Percentiles rank a stretch among this genome's conserved stretches.
Conservation (phyloP, 495 filamentous ascomycete genomes). For the Clavariopsis aquatica region DNA sequence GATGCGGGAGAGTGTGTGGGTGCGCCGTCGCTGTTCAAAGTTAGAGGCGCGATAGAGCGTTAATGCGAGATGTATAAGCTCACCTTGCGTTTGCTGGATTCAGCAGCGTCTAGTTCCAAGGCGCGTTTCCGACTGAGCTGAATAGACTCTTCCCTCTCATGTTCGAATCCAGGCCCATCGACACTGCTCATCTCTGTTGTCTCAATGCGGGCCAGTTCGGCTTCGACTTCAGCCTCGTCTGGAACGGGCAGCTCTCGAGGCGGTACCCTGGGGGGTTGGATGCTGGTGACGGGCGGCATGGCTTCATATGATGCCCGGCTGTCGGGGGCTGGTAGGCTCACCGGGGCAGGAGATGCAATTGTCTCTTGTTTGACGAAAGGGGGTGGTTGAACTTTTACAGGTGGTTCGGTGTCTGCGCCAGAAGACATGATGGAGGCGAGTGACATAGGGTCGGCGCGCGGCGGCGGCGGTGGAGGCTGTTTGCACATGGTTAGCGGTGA, state of each 20-base stretch:
- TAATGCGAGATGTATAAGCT: background rate
- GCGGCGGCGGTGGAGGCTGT: conserved; percentile 30
- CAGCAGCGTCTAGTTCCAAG: conserved; percentile 30
- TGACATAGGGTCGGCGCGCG: conserved; percentile 72
- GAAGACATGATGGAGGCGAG: conserved; percentile 83
- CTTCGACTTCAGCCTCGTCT: conserved; percentile 69
- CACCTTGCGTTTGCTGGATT: conserved; percentile 41
- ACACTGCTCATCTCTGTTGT: conserved; percentile 64
- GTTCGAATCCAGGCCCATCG: conserved; percentile 64
- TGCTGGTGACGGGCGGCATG: conserved; percentile 27
- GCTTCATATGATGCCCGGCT: conserved; percentile 22
- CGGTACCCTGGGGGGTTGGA: conserved; percentile 45
- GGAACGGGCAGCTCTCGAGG: conserved; percentile 46
- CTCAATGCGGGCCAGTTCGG: conserved; percentile 67
- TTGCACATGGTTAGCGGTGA: conserved; percentile 17
- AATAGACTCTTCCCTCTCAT: conserved; percentile 56
- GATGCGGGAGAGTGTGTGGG: conserved; percentile 52
- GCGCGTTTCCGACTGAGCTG: conserved; percentile 60
- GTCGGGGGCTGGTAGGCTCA: conserved; percentile 24
- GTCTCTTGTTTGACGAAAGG: conserved; percentile 49
- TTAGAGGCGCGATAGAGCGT: conserved; percentile 7
- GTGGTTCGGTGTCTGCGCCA: conserved; percentile 62
- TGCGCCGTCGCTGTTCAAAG: conserved; percentile 57
- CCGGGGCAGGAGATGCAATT: conserved; percentile 47
- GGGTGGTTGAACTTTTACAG: conserved; percentile 46